Conservation (phyloP, 495 filamentous ascomycete species). For the Xylaria sp. region DNA sequence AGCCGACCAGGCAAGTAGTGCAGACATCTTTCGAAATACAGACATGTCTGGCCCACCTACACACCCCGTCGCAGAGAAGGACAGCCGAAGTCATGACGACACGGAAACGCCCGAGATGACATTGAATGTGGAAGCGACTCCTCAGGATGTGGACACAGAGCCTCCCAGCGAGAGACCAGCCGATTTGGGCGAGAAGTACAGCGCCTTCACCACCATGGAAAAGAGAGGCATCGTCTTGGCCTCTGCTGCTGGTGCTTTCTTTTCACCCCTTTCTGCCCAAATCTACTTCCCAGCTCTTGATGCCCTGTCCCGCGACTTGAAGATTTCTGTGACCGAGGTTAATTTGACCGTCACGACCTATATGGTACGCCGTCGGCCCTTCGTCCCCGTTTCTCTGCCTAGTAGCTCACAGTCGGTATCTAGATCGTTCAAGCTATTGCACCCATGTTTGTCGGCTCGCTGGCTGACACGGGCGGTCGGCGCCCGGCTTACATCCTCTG, state of each 20-base stretch:
- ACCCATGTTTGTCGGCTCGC: constrained; percentile 60
- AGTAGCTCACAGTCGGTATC: constrained; percentile 7
- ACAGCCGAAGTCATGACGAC: not conserved
- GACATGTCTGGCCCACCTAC: constrained; percentile 3
- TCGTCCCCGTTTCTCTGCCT: not conserved
- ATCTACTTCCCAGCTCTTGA: constrained; percentile 78
- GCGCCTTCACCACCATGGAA: constrained; percentile 60
- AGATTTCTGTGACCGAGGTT: constrained; percentile 60
- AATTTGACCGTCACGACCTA: constrained; percentile 71
- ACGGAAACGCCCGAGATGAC: not conserved
- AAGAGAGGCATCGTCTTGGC: constrained; percentile 68
- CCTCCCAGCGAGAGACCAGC: constrained; percentile 34
- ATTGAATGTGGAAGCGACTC: not conserved
- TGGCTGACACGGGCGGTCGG: constrained; percentile 61
- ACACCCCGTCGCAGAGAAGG: not conserved
- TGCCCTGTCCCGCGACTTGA: constrained; percentile 58
- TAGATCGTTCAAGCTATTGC: constrained; percentile 61
- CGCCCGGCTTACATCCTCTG: constrained; percentile 60
- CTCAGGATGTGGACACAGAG: constrained; percentile 7
- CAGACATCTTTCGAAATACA: not conserved
- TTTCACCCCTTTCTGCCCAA: constrained; percentile 70
- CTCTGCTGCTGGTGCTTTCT: constrained; percentile 66
- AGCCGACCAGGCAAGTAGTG: not conserved
- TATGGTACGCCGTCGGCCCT: constrained; percentile 42
- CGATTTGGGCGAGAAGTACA: constrained; percentile 45